Evolutionary conservation across 108 stramenopile species (phyloP).

Genomic region (Chaetoceros muelleri): DNA sequence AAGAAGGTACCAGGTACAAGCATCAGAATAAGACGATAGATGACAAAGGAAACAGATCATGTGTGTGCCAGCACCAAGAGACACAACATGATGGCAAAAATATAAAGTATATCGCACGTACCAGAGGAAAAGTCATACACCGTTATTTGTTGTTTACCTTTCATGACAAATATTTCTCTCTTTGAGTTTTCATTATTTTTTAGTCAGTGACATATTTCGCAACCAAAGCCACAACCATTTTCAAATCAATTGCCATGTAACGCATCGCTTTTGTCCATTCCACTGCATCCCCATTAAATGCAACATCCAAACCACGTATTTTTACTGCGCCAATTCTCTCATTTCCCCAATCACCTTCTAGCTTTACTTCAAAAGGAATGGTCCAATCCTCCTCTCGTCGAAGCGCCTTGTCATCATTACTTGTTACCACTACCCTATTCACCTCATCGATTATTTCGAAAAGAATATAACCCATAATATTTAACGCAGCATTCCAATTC

Average conservation of each 20-base stretch:
- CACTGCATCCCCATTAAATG: conserved; percentile 22
- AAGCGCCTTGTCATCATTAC: no score
- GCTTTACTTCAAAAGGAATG: neutral
- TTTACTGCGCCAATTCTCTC: neutral
- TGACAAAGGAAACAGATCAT: no score
- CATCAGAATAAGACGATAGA: no score
- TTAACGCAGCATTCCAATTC: conserved; percentile 66
- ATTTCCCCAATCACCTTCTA: neutral
- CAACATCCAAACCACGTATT: neutral
- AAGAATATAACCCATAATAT: conserved; percentile 17
- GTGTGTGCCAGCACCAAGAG: no score
- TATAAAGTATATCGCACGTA: no score
- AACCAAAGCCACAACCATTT: conserved; percentile 47
- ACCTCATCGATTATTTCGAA: neutral
- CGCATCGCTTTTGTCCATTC: conserved; percentile 71
- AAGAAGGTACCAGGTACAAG: no score
- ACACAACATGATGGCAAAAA: no score
- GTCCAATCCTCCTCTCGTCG: neutral
- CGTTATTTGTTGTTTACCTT: no score
- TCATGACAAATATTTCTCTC: no score
- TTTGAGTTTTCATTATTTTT: no score
- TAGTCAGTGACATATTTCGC: conserved; percentile 39
- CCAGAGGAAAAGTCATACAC: no score
- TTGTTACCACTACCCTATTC: neutral
- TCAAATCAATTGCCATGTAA: conserved; percentile 71